These are phyloP conservation scores for Epichloe uncinata DNA, from an alignment of 2,329 filamentous ascomycete species.

Conservation along the genomic window DNA sequence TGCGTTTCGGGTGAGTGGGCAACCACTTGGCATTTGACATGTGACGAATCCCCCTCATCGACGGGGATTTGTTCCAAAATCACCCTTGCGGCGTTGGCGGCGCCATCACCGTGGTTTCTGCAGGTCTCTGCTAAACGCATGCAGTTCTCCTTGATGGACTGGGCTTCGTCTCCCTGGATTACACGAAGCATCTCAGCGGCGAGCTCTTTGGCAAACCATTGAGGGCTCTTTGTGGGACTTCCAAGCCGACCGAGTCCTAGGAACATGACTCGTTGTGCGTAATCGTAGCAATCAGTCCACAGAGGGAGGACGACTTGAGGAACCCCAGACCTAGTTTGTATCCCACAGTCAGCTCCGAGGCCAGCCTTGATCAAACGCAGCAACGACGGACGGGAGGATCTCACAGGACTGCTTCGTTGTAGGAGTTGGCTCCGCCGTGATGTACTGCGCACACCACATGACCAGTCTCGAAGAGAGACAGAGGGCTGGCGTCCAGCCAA, in stretches of 20 bases:
- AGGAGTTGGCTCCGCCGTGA: conserved; percentile 33
- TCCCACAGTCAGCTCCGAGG: too few relatives aligned
- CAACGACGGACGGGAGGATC: conserved; percentile 6
- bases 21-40: too few relatives aligned
- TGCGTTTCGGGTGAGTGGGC: too few relatives aligned
- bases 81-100: background rate
- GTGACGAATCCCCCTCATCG: background rate
- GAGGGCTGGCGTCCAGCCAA: conserved; percentile 27
- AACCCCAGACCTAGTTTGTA: conserved; percentile 23
- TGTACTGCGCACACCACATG: conserved; percentile 27
- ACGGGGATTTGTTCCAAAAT: background rate
- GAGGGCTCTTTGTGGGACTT: conserved; percentile 10
- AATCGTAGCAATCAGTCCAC: conserved; percentile 34
- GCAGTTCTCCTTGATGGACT: background rate
- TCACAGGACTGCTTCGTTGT: conserved; percentile 23
- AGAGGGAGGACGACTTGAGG: conserved; percentile 30
- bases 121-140: background rate
- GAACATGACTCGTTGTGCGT: conserved; percentile 27
- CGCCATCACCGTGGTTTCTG: background rate
- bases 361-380: background rate
- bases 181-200: background rate
- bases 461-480: conserved; percentile 21
- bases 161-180: background rate
- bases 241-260: conserved; percentile 25
- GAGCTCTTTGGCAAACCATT: conserved; percentile 7